Evolutionary conservation across 805 yeast species (phyloP).

Genomic region (Wickerhamomyces bisporus): DNA sequence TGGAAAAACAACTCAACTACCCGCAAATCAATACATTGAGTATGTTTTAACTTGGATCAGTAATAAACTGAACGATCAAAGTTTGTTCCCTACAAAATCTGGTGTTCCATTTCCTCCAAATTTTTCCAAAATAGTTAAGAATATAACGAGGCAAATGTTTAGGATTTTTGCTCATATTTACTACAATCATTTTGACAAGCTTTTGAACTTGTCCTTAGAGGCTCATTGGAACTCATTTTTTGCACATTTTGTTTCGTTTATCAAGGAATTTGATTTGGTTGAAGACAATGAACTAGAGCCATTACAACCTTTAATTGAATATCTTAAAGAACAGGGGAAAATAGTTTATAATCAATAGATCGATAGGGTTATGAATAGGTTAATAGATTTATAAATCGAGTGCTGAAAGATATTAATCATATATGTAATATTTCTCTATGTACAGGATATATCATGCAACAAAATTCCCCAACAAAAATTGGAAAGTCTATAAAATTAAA

Average conservation of each 20-base stretch:
- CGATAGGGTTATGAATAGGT: too few species aligned
- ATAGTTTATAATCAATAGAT: constrained; percentile 31
- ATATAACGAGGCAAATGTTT: constrained; percentile 88
- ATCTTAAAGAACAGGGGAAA: constrained; percentile 82
- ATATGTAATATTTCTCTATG: too few species aligned
- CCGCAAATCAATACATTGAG: constrained; percentile 91
- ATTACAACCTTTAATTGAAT: constrained; percentile 66
- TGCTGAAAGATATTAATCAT: too few species aligned
- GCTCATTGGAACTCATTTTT: constrained; percentile 98
- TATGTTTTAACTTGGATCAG: constrained; percentile 88
- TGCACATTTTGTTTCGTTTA: constrained; percentile 87
- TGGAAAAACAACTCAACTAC: constrained; percentile 77
- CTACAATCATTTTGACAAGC: constrained; percentile 89
- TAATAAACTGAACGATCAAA: constrained; percentile 81
- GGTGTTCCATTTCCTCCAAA: constrained; percentile 87
- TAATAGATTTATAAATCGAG: too few species aligned
- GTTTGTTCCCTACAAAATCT: constrained; percentile 84
- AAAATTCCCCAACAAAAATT: too few species aligned
- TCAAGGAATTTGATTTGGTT: constrained; percentile 75
- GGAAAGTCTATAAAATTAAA: too few species aligned
- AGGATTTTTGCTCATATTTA: constrained; percentile 93
- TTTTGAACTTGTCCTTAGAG: constrained; percentile 86
- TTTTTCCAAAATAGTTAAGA: constrained; percentile 75
- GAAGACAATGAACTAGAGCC: constrained; percentile 82
- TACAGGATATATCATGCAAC: too few species aligned